phyloP scores from a whole-genome alignment of 768 basidiomycete species.

The Podaxis sp. region DNA sequence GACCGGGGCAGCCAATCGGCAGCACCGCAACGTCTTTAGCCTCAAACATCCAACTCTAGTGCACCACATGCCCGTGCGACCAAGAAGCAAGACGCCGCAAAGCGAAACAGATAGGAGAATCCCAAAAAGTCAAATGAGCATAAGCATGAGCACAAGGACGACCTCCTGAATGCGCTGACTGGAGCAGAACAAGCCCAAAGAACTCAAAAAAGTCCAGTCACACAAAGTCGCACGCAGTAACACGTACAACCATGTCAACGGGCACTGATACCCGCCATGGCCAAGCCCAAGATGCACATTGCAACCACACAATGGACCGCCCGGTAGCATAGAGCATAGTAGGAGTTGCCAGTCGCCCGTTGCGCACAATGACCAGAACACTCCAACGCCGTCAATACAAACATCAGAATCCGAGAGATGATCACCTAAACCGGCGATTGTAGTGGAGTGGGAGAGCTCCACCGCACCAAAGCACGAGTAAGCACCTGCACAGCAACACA shows the following conservation, averaged over 20 bases:
- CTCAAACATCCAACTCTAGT: neutral
- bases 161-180: neutral
- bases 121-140: neutral
- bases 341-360: neutral
- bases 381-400: neutral
- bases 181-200: neutral
- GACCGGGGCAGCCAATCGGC: neutral
- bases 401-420: neutral
- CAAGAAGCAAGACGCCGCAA: neutral
- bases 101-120: neutral
- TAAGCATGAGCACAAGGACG: neutral
- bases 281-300: neutral
- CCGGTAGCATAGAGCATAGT: neutral
- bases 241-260: neutral
- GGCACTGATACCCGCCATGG: neutral
- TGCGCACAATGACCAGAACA: neutral
- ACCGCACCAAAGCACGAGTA: neutral
- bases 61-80: neutral
- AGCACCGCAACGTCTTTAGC: neutral
- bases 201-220: neutral
- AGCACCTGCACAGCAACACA: neutral
- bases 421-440: neutral
- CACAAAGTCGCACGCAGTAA: neutral
- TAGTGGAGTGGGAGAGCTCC: neutral
- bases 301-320: neutral